Percentiles rank a stretch among this genome's conserved stretches.
phyloP scores from a whole-genome alignment of 495 filamentous ascomycete genomes.

The Barbatosphaeria neglecta region DNA sequence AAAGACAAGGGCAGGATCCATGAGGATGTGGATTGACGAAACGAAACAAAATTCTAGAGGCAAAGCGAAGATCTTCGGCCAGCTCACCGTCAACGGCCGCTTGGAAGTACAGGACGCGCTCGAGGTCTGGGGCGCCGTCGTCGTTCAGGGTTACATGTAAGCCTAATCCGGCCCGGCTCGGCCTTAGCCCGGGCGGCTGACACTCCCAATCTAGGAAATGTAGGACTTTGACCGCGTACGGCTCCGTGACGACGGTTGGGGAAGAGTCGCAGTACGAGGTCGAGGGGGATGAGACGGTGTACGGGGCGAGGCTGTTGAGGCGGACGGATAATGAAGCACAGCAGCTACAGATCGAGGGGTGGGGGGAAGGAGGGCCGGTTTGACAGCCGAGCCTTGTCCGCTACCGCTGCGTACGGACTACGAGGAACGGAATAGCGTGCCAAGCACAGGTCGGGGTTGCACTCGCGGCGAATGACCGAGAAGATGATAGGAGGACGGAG shows the following conservation, averaged over 20 bases:
- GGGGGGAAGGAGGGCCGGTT: constrained; percentile 22
- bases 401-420: not conserved
- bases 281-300: constrained; percentile 19
- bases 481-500: not conserved
- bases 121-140: constrained; percentile 25
- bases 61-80: constrained; percentile 30
- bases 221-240: constrained; percentile 22
- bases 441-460: too few species aligned
- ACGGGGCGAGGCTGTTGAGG: constrained; percentile 22
- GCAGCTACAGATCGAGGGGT: constrained; percentile 14
- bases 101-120: constrained; percentile 20
- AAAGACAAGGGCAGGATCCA: not conserved
- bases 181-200: not conserved
- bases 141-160: constrained; percentile 26
- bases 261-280: constrained; percentile 24
- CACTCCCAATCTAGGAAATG: constrained; percentile 15
- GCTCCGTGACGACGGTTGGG: constrained; percentile 25
- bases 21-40: not conserved
- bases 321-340: constrained; percentile 15
- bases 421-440: not conserved
- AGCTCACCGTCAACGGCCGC: constrained; percentile 23
- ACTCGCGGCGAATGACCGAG: not conserved
- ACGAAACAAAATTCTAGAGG: constrained; percentile 8
- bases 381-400: too few species aligned
- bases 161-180: constrained; percentile 4